These are phyloP conservation scores for Camillea tinctor DNA, from an alignment of 2,329 filamentous ascomycete species.

Conservation along the genomic window DNA sequence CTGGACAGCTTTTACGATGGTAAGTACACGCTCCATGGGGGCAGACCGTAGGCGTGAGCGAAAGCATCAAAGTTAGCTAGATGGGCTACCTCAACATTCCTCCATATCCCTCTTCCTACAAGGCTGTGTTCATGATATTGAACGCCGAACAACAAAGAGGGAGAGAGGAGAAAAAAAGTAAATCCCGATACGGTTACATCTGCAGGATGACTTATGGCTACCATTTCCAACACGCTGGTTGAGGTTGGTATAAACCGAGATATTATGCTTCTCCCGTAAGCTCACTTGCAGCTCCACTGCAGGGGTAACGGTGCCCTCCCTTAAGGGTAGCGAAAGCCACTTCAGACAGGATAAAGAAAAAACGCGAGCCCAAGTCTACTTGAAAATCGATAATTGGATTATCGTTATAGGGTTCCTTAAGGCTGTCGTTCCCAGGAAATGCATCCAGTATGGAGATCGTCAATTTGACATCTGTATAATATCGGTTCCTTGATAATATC, in stretches of 20 bases:
- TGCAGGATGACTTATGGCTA: not conserved
- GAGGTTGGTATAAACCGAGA: slow-evolving; percentile 1
- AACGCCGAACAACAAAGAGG: not conserved
- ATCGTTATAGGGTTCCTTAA: not conserved
- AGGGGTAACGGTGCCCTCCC: not conserved
- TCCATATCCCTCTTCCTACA: too few relatives aligned
- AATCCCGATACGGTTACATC: not conserved
- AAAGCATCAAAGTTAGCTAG: not conserved
- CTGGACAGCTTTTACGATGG: slow-evolving; percentile 14
- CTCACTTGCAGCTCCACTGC: not conserved
- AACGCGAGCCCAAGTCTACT: not conserved
- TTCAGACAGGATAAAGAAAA: not conserved
- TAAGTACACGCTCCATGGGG: not conserved
- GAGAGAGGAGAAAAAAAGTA: not conserved
- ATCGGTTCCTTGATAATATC: slow-evolving; percentile 24
- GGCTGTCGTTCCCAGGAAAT: slow-evolving; percentile 19
- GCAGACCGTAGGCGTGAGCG: not conserved
- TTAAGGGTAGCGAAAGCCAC: not conserved
- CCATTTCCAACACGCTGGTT: not conserved
- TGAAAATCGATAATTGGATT: slow-evolving; percentile 6
- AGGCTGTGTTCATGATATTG: not conserved
- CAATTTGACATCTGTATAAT: slow-evolving; percentile 25
- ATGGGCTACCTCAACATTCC: not conserved
- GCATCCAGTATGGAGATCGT: slow-evolving; percentile 17
- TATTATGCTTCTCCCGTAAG: not conserved